Evolutionary conservation across 306 rosid genomes (phyloP), one percentile per base, ranked within the genome.

Genomic region (Canavalia ensiformis): DNA sequence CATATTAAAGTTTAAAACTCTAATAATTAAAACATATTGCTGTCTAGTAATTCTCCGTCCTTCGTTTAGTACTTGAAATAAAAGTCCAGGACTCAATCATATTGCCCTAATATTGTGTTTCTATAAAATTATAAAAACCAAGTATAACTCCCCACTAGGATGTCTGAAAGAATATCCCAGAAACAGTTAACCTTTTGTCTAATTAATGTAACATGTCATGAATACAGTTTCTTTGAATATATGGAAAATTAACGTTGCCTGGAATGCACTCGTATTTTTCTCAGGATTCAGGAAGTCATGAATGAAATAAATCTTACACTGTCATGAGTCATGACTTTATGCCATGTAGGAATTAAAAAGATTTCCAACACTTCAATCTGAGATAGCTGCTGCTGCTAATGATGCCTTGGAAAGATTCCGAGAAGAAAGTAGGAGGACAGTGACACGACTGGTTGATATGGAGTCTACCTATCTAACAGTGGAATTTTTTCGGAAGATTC

Each of bases 351-450:
- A 80, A 80, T 49, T 80, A 65, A 80, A 80, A 65, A 80, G 83
- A 78, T 80, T 80, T 80, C 83, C 83, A 60, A 80, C 83, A 65
- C 83, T 80, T 49, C 68, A 80, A 71, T 41, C 59, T 59, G 83
- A 80, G 35, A 80, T 80, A 70, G 83, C 83, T 11, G 30, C 72
- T 71, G 78, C 83, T 71, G 83, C 83, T 59, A 80, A 80, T 62
- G 83, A 80, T 35, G 57, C 83, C 7, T 80, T 80, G 72, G 83
- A 80, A 71, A 74, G 83, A 80, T 80, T 80, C 46, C 64, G 83
- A 60, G 83, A 80, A 2, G 83, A 80, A 71, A 80, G 83, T 71
- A 80, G 78, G 72, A 80, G 39, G 55, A 80, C 83, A 60, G 83
- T 80, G 34, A 71, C n/a, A 4, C 54, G 83, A 13, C n/a, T 80